phyloP scores from a whole-genome alignment of 2,329 filamentous ascomycete genomes.

The Aspergillus fumigatus region DNA sequence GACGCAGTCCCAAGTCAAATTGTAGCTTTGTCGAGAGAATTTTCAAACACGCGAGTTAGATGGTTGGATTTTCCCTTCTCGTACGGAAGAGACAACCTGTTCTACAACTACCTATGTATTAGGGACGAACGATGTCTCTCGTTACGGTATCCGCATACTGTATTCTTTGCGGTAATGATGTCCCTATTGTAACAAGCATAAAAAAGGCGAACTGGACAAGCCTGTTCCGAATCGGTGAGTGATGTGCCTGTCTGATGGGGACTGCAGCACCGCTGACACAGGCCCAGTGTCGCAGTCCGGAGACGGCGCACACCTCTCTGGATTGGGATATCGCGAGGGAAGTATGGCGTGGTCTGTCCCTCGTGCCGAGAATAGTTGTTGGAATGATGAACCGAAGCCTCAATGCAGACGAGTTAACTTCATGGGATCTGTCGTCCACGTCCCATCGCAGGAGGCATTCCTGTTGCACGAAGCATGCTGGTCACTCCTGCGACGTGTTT shows the following conservation, averaged over 20 bases:
- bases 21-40: background rate
- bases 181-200: background rate
- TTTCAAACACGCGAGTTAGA: background rate
- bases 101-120: background rate
- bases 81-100: too few species aligned
- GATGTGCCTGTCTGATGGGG: background rate
- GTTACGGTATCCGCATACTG: background rate
- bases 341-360: background rate
- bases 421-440: accelerated
- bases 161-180: background rate
- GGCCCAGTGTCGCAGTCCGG: background rate
- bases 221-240: background rate
- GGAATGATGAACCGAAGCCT: background rate
- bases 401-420: background rate
- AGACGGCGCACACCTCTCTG: background rate
- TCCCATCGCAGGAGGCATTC: background rate
- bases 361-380: background rate
- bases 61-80: too few species aligned
- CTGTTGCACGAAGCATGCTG: background rate
- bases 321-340: background rate
- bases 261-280: background rate
- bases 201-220: background rate
- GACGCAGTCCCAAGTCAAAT: background rate
- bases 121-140: background rate
- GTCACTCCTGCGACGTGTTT: background rate